These are phyloP conservation scores for Boehmeria nivea DNA, from an alignment of 306 rosid species.

Conservation along the genomic window DNA sequence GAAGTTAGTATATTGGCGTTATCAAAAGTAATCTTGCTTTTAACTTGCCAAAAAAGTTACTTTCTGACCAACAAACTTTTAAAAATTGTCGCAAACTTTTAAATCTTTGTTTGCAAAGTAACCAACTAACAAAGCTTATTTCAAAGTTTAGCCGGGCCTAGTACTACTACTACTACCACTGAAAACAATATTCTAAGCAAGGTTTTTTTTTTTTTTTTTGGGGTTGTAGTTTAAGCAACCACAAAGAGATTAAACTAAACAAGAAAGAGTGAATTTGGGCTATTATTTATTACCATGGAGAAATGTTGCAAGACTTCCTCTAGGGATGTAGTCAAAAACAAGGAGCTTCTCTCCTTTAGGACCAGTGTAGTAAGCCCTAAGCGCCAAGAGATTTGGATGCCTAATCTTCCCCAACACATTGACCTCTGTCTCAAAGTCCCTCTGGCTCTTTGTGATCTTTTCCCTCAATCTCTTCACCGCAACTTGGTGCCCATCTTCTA, in stretches of 20 bases:
- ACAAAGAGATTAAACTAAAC: neutral
- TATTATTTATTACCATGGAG: constrained; percentile 53
- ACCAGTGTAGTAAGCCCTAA: constrained; percentile 78
- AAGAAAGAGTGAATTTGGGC: neutral
- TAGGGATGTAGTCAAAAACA: constrained; percentile 76
- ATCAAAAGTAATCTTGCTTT: too few relatives aligned
- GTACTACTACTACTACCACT: too few relatives aligned
- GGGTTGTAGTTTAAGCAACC: too few relatives aligned
- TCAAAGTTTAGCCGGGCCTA: too few relatives aligned
- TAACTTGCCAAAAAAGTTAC: too few relatives aligned
- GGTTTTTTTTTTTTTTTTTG: too few relatives aligned
- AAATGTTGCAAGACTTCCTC: constrained; percentile 69
- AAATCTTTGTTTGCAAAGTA: too few relatives aligned
- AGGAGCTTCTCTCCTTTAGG: constrained; percentile 93
- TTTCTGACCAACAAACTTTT: too few relatives aligned
- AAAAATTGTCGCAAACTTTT: too few relatives aligned
- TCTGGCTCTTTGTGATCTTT: constrained; percentile 70
- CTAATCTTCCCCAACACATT: constrained; percentile 61
- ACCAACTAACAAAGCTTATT: too few relatives aligned
- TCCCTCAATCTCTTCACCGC: constrained; percentile 95
- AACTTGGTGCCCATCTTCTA: constrained; percentile 87
- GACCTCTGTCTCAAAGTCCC: constrained; percentile 80
- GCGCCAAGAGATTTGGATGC: constrained; percentile 73
- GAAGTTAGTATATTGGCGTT: too few relatives aligned
- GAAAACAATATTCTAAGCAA: too few relatives aligned